A percentile compares a stretch with the other conserved stretches of the same genome.
Evolutionary conservation across 805 yeast genomes (phyloP).

Genomic region (Tetrapisispora nanseiensis): DNA sequence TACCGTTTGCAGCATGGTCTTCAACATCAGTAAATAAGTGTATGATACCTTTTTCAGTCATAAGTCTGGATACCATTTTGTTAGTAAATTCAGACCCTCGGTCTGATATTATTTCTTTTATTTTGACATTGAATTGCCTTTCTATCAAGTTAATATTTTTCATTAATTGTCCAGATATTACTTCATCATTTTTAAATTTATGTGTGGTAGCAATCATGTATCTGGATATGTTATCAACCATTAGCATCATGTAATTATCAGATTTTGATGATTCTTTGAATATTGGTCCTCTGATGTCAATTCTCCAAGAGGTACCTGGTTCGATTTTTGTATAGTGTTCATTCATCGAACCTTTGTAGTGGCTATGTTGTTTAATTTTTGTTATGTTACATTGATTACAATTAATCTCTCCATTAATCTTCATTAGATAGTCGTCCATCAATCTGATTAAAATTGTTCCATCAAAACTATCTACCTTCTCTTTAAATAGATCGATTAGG

Average conservation of each 20-base stretch:
- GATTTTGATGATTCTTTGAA: not conserved
- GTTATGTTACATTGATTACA: not conserved
- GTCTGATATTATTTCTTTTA: slow-evolving; percentile 5
- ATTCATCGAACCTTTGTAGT: slow-evolving; percentile 5
- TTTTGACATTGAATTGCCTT: slow-evolving; percentile 3
- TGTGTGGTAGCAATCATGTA: slow-evolving; percentile 3
- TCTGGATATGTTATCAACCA: slow-evolving; percentile 8
- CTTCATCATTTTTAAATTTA: not conserved
- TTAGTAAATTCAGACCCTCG: slow-evolving; percentile 7
- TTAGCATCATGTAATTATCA: slow-evolving; percentile 3
- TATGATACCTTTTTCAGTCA: slow-evolving; percentile 2
- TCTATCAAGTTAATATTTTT: slow-evolving; percentile 1
- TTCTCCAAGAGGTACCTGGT: slow-evolving; percentile 6
- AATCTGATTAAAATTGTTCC: too few relatives aligned
- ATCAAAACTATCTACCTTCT: too few relatives aligned
- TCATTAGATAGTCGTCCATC: too few relatives aligned
- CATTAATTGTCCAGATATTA: not conserved
- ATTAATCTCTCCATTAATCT: not conserved
- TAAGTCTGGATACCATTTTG: not conserved
- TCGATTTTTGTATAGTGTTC: not conserved
- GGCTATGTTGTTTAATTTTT: slow-evolving; percentile 1
- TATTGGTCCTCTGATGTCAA: slow-evolving; percentile 6
- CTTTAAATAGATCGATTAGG: too few relatives aligned
- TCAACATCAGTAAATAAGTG: slow-evolving; percentile 1
- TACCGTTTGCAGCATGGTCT: slow-evolving; percentile 7